Evolutionary conservation across 2,329 filamentous ascomycete genomes (phyloP), one percentile per base, ranked within the genome.

Genomic region (Pezicula carpinea): DNA sequence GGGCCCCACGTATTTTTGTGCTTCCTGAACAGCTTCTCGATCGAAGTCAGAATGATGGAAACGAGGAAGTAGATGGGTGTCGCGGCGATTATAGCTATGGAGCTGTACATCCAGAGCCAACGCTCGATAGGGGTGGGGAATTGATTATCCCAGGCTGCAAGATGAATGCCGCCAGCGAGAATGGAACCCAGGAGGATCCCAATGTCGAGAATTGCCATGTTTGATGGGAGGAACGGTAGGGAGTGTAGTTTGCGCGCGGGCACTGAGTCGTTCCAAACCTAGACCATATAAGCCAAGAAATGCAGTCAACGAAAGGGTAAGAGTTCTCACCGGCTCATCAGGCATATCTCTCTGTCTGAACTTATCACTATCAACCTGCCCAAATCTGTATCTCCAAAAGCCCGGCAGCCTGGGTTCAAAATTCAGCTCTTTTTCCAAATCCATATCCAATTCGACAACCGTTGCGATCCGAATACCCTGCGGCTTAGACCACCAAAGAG

Each of bases 91-190:
- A 40, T 21, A 19, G 38, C 38, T 14, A 40, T 22, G n/a, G 38
- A 40, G 2, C 17, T 15, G n/a, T 22, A 40, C 14, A 43, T 42
- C 41, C 45, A 51, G 18, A 22, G 14, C 10, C 42, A 23, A 17
- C 34, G 31, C 26, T 51, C 48, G 21, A 14, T 31, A 5, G 13
- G 35, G 2, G 45, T 47, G 8, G 45, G 48, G 22, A 51, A 51
- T 13, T 38, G 23, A 26, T 45, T 43, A 26, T 48, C 39, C 45
- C 48, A 48, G 10, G 48, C 48, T 18, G 46, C 21, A 13, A 47
- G 39, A 18, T 48, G 48, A 19, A 47, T 18, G 14, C 36, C 41
- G 2, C 48, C 41, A 17, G 48, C 41, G 3, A 51, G 23, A n/a
- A 40, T 36, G 29, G 15, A 22, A 18, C n/a, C 15, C 19, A 36